phyloP scores from a whole-genome alignment of 345 rosid genomes.

The Clarkia xantiana region DNA sequence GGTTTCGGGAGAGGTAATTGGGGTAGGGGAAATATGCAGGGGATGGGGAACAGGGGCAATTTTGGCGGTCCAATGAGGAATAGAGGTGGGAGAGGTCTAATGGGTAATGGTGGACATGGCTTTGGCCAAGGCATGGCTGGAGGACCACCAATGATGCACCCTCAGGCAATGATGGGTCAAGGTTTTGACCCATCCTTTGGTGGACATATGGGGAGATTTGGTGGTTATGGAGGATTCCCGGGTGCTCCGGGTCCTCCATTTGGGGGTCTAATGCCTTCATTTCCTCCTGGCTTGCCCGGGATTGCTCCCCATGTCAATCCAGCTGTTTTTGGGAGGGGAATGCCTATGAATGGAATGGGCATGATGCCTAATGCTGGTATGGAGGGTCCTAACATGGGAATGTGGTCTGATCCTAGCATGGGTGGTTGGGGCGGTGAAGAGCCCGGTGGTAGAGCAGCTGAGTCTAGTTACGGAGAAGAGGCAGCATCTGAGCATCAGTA shows the following conservation, averaged over 20 bases:
- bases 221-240: constrained; percentile 62
- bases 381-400: constrained; percentile 65
- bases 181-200: constrained; percentile 80
- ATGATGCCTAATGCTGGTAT: constrained; percentile 55
- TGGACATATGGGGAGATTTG: constrained; percentile 72
- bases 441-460: constrained; percentile 57
- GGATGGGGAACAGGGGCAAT: constrained; percentile 59
- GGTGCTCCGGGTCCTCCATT: constrained; percentile 61
- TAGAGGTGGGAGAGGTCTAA: constrained; percentile 54
- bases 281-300: constrained; percentile 62
- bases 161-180: constrained; percentile 60
- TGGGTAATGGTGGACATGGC: constrained; percentile 61
- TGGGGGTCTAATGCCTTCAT: constrained; percentile 47
- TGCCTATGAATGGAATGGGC: constrained; percentile 69
- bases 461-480: constrained; percentile 83
- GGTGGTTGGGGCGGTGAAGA: constrained; percentile 71
- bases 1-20: constrained; percentile 57
- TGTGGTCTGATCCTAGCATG: constrained; percentile 65
- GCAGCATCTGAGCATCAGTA: constrained; percentile 73
- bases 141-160: constrained; percentile 57
- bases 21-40: constrained; percentile 49
- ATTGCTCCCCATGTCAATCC: constrained; percentile 86
- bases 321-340: constrained; percentile 60
- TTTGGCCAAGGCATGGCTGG: too few species aligned
- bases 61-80: constrained; percentile 40